Conservation (phyloP, 345 rosid species). For the Pistacia integerrima region DNA sequence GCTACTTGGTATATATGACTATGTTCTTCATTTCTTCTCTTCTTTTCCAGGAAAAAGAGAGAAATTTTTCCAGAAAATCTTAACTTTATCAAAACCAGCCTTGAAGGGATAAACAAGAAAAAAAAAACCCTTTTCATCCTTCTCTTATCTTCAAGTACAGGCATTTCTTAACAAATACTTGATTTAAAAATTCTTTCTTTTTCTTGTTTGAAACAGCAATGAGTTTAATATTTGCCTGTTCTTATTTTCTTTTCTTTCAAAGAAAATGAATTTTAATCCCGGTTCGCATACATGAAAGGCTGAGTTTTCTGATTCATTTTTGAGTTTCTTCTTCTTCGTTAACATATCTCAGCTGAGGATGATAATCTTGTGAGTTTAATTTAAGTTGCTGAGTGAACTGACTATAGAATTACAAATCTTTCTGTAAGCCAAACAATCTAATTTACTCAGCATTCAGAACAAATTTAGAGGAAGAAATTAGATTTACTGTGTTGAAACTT, state of each 20-base stretch:
- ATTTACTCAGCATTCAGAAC: neutral
- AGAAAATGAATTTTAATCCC: neutral
- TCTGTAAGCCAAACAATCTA: neutral
- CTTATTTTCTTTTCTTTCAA: neutral
- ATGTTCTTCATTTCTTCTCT: constrained; percentile 3
- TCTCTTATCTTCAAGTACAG: neutral
- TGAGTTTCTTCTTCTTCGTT: neutral
- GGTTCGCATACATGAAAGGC: neutral
- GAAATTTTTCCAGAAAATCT: neutral
- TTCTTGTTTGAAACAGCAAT: neutral
- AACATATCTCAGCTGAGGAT: neutral
- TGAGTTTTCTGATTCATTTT: neutral
- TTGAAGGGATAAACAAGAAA: neutral
- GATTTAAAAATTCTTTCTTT: neutral
- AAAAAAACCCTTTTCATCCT: neutral
- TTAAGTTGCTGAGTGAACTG: neutral
- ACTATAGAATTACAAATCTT: neutral
- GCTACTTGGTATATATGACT: neutral
- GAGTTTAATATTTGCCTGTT: too few species aligned
- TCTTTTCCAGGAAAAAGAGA: neutral
- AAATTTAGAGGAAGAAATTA: neutral
- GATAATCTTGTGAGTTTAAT: neutral
- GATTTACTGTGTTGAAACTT: neutral
- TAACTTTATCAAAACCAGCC: neutral
- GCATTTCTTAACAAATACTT: neutral